phyloP scores from a whole-genome alignment of 2,329 filamentous ascomycete genomes.

The Fusarium goolgardi region DNA sequence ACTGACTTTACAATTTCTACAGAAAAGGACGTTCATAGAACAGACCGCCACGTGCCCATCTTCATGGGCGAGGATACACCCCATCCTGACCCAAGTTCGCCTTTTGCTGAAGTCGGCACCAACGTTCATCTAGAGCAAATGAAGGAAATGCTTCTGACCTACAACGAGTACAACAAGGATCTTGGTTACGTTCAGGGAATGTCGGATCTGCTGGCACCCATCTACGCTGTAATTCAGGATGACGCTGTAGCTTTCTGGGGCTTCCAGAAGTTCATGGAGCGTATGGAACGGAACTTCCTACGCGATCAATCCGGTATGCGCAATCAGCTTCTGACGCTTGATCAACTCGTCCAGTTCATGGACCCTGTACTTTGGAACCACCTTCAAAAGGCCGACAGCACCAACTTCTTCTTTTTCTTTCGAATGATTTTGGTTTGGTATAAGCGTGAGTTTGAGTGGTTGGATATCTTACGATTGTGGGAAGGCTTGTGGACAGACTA shows the following conservation, averaged over 20 bases:
- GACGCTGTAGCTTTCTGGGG: constrained; percentile 97
- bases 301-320: constrained; percentile 97
- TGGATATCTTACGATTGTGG: constrained; percentile 88
- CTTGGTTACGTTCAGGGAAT: constrained; percentile 98
- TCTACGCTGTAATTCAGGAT: constrained; percentile 97
- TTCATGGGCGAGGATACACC: constrained; percentile 97
- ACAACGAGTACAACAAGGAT: constrained; percentile 97
- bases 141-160: constrained; percentile 98
- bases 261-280: constrained; percentile 95
- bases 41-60: constrained; percentile 92
- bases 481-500: constrained; percentile 96
- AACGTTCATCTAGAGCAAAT: constrained; percentile 98
- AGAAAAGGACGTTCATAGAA: constrained; percentile 99
- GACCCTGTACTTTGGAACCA: constrained; percentile 94
- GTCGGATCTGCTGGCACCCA: constrained; percentile 94
- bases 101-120: constrained; percentile 91
- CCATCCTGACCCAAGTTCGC: constrained; percentile 94
- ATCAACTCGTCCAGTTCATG: constrained; percentile 96
- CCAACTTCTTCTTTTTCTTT: constrained; percentile 99
- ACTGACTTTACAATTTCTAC: constrained; percentile 47
- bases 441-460: constrained; percentile 95
- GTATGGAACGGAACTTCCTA: constrained; percentile 97
- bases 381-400: constrained; percentile 89
- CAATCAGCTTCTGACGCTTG: constrained; percentile 86
- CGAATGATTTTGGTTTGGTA: constrained; percentile 99